Evolutionary conservation across 192 early-diverging fungal genomes (phyloP).

Genomic region (Backusella australiensis): DNA sequence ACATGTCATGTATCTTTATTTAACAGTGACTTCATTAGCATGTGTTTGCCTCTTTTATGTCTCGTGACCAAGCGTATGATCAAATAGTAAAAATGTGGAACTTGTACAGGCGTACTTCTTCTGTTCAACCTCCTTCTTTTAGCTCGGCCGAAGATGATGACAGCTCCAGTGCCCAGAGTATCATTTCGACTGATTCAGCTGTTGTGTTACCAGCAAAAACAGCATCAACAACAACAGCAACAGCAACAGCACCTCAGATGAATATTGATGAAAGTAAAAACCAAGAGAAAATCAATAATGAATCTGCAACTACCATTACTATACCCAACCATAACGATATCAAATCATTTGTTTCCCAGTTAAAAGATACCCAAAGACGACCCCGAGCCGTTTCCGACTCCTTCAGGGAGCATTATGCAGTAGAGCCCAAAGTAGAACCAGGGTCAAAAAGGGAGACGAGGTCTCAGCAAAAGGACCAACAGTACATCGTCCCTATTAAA

Average conservation of each 20-base stretch:
- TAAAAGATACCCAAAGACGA: constrained; percentile 4
- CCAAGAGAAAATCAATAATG: background rate
- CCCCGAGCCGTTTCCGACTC: constrained; percentile 17
- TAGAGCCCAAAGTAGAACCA: background rate
- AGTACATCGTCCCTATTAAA: background rate
- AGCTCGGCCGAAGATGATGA: background rate
- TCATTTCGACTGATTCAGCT: background rate
- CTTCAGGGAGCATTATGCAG: constrained; percentile 2
- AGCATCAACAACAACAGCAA: background rate
- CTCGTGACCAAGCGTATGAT: constrained; percentile 76
- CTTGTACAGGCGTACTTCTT: background rate
- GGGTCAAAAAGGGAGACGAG: background rate
- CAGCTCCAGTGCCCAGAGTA: background rate
- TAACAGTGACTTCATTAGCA: constrained; percentile 37
- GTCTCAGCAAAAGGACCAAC: background rate
- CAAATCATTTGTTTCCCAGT: background rate
- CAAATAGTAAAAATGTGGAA: constrained; percentile 67
- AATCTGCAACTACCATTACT: background rate
- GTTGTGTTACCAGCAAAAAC: background rate
- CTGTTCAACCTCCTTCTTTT: constrained; percentile 2
- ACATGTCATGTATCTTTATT: background rate
- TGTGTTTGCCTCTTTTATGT: constrained; percentile 84
- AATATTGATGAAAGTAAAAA: background rate
- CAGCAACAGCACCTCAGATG: background rate
- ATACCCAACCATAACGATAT: background rate